Evolutionary conservation across 2,329 filamentous ascomycete genomes (phyloP).

Genomic region (Ophiostoma ips): DNA sequence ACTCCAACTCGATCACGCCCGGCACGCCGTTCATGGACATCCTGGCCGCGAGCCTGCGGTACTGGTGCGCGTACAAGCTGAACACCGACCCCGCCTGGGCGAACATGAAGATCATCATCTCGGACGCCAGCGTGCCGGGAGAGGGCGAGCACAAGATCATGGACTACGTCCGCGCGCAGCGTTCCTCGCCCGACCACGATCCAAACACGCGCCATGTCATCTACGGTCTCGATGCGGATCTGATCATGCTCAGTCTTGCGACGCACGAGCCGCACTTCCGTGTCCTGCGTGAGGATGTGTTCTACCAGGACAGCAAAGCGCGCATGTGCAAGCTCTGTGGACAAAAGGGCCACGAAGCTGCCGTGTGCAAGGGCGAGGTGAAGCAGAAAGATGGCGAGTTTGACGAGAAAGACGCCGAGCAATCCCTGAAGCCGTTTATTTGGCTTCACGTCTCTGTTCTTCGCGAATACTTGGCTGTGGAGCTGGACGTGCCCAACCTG

Average conservation of each 20-base stretch:
- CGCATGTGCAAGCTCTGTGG: slow-evolving; percentile 79
- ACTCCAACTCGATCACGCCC: slow-evolving; percentile 75
- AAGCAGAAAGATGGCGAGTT: slow-evolving; percentile 69
- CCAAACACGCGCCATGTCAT: slow-evolving; percentile 97
- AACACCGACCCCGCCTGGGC: slow-evolving; percentile 95
- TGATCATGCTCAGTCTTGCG: slow-evolving; percentile 95
- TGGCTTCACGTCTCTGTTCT: slow-evolving; percentile 92
- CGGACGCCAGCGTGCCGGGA: slow-evolving; percentile 91
- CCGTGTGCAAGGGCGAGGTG: slow-evolving; percentile 65
- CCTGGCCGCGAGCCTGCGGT: slow-evolving; percentile 74
- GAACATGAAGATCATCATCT: slow-evolving; percentile 94
- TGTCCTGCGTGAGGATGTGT: slow-evolving; percentile 92
- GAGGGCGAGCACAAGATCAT: slow-evolving; percentile 99
- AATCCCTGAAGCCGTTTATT: slow-evolving; percentile 79
- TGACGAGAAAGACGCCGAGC: slow-evolving; percentile 63
- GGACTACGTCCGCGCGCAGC: slow-evolving; percentile 91
- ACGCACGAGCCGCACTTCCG: slow-evolving; percentile 97
- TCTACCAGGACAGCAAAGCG: slow-evolving; percentile 73
- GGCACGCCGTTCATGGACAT: slow-evolving; percentile 99
- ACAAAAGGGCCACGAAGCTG: slow-evolving; percentile 80
- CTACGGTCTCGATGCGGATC: slow-evolving; percentile 91
- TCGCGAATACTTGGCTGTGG: slow-evolving; percentile 82
- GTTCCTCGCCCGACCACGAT: slow-evolving; percentile 78
- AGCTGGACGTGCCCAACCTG: slow-evolving; percentile 70
- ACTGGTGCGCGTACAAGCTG: slow-evolving; percentile 96